Evolutionary conservation across 1,284 basidiomycete genomes (phyloP), one percentile per base, ranked within the genome.

Genomic region (Tilletia indica): DNA sequence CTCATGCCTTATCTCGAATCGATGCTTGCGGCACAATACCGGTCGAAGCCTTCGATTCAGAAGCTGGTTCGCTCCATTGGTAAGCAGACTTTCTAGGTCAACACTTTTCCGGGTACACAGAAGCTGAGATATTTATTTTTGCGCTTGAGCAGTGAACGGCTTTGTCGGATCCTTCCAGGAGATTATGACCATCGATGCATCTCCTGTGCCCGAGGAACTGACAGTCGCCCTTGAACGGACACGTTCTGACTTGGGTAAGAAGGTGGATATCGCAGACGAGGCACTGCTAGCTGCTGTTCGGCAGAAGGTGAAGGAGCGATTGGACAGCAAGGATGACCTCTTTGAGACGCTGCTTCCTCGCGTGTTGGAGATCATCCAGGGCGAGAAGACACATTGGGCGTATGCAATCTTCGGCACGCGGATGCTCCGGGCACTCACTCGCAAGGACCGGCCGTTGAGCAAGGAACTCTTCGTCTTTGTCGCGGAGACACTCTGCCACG

Each of bases 1-100:
- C 89, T 90, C 74, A 87, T 87, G 5, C 86, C 87, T 67, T 92
- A 92, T 78, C 86, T 93, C 54, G 84, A 90, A 70, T 87, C 89
- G n/a, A 86, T 97, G 49, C 87, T 97, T 6, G 88, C 90, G 71
- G 93, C 92, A 68, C 94, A 97, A 82, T 91, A 93, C 76, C 93
- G 97, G 83, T 93, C 95, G 82, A 97, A 97, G 67, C 85, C 94
- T 25, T 95, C 93, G 0, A 89, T 98, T 36, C 96, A 98, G 85
- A 92, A 94, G 79, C 86, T 97, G 9, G 90, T 96, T 51, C 87
- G 87, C 67, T 90, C 86, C 64, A 87, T 94, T 16, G 61, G 61
- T 64, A 21, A 64, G 61, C 9, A 34, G 31, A 31, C 8, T 14
- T 31, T 25, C 11, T 19, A 54, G 21, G n/a, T 9, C 42, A 45